Evolutionary conservation across 2,329 filamentous ascomycete genomes (phyloP).

Genomic region (Fusarium sp.): DNA sequence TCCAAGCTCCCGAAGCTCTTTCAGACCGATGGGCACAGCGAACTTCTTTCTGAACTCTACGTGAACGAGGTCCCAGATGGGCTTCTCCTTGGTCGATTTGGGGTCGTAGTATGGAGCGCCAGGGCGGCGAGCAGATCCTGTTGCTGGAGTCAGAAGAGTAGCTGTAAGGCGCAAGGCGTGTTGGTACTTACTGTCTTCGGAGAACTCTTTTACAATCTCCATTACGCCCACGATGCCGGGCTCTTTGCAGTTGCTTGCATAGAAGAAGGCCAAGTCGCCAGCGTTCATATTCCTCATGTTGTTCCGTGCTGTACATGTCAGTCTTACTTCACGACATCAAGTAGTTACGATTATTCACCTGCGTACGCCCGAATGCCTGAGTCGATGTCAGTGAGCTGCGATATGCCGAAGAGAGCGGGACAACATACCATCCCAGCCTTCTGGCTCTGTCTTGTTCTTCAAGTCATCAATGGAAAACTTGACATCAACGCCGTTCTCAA

Average conservation of each 20-base stretch:
- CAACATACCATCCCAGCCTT: slow-evolving; percentile 87
- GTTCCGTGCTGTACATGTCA: slow-evolving; percentile 73
- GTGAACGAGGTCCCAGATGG: slow-evolving; percentile 86
- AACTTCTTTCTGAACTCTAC: slow-evolving; percentile 91
- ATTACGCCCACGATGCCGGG: slow-evolving; percentile 90
- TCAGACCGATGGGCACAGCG: slow-evolving; percentile 74
- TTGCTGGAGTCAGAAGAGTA: rapidly evolving
- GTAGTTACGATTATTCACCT: slow-evolving; percentile 46
- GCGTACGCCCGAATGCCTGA: slow-evolving; percentile 64
- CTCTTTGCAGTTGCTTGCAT: slow-evolving; percentile 92
- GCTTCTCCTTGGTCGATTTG: slow-evolving; percentile 69
- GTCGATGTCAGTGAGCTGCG: slow-evolving; percentile 16
- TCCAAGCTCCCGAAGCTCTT: slow-evolving; percentile 76
- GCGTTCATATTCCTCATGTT: slow-evolving; percentile 92
- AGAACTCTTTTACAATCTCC: slow-evolving; percentile 88
- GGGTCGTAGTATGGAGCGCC: slow-evolving; percentile 82
- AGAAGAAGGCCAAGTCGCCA: slow-evolving; percentile 95
- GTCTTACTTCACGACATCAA: rapidly evolving
- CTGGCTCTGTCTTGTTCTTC: slow-evolving; percentile 76
- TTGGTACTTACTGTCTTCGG: slow-evolving; percentile 74
- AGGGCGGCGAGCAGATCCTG: slow-evolving; percentile 52
- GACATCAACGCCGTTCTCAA: slow-evolving; percentile 89
- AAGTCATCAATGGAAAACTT: slow-evolving; percentile 96
- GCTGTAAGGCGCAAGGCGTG: rapidly evolving
- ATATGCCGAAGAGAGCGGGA: background rate